phyloP scores from a whole-genome alignment of 2,329 filamentous ascomycete genomes.

The Malbranchea zuffiana region DNA sequence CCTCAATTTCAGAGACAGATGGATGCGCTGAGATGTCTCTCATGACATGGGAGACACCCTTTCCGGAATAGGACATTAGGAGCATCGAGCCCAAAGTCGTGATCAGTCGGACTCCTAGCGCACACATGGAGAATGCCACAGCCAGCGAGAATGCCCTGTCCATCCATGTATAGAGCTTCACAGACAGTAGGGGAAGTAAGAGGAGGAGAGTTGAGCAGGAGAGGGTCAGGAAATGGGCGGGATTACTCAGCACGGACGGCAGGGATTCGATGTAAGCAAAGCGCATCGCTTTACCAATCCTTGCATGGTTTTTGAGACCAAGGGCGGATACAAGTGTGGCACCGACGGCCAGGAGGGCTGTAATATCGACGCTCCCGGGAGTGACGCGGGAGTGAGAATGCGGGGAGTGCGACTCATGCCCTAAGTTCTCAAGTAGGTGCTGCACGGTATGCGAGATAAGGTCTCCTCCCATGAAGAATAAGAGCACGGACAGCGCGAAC shows the following conservation, averaged over 20 bases:
- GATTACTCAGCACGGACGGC: conserved; percentile 82
- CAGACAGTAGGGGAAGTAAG: conserved; percentile 67
- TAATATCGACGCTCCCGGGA: conserved; percentile 67
- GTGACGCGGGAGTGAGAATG: conserved; percentile 57
- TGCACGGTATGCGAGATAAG: conserved; percentile 88
- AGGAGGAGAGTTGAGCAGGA: conserved; percentile 74
- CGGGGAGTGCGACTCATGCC: conserved; percentile 62
- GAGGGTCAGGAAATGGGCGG: conserved; percentile 86
- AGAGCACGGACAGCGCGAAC: conserved; percentile 88
- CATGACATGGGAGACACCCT: conserved; percentile 61
- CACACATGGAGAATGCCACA: conserved; percentile 81
- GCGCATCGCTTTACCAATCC: conserved; percentile 84
- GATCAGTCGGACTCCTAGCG: conserved; percentile 71
- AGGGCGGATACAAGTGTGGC: conserved; percentile 81
- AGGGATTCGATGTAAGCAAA: conserved; percentile 72
- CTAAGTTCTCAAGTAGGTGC: conserved; percentile 71
- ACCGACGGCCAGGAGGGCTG: conserved; percentile 67
- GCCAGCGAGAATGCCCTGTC: conserved; percentile 71
- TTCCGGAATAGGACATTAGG: conserved; percentile 70
- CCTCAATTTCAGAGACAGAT: conserved; percentile 64
- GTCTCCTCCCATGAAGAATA: conserved; percentile 96
- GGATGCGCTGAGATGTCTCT: conserved; percentile 75
- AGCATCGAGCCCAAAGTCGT: conserved; percentile 85
- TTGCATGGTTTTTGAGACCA: conserved; percentile 75
- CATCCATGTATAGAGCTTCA: conserved; percentile 70